Evolutionary conservation across 2,329 filamentous ascomycete genomes (phyloP).

Genomic region (Gnomoniopsis sp.): DNA sequence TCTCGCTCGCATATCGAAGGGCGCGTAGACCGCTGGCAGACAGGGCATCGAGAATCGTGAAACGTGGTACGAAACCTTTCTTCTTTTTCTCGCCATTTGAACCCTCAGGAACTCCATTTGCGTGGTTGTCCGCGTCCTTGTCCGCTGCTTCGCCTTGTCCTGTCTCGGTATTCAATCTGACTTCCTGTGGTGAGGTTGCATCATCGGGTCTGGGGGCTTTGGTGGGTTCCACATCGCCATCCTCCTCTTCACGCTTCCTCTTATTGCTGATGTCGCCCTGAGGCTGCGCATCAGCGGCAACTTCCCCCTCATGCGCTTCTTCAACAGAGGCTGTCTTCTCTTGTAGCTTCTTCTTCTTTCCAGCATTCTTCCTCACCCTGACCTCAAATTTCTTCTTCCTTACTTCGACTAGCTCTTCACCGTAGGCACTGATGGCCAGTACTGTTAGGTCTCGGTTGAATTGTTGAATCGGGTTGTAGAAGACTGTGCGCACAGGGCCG

Average conservation of each 20-base stretch:
- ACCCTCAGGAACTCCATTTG: constrained; percentile 1
- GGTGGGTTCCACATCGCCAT: constrained; percentile 15
- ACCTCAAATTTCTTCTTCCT: constrained; percentile 35
- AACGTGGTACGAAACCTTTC: constrained; percentile 39
- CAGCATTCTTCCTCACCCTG: constrained; percentile 39
- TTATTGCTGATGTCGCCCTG: constrained; percentile 33
- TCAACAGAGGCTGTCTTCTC: constrained; percentile 27
- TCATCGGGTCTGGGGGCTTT: constrained; percentile 11
- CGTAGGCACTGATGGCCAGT: constrained; percentile 85
- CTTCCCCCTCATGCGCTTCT: not conserved
- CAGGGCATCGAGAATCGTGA: constrained; percentile 90
- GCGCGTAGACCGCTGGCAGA: constrained; percentile 92
- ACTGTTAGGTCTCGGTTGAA: constrained; percentile 97
- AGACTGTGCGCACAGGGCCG: constrained; percentile 73
- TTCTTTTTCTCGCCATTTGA: constrained; percentile 6
- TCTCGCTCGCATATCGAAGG: constrained; percentile 84
- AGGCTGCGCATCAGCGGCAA: not conserved
- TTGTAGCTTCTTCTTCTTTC: constrained; percentile 41
- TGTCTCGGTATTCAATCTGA: not conserved
- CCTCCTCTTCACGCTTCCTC: constrained; percentile 38
- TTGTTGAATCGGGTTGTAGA: constrained; percentile 98
- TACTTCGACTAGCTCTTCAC: constrained; percentile 50
- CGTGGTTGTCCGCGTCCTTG: constrained; percentile 12
- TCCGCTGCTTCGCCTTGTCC: constrained; percentile 7
- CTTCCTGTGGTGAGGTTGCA: not conserved